These are phyloP conservation scores for Chiua sp. DNA, from an alignment of 1,284 basidiomycete genomes.

Conservation along the genomic window DNA sequence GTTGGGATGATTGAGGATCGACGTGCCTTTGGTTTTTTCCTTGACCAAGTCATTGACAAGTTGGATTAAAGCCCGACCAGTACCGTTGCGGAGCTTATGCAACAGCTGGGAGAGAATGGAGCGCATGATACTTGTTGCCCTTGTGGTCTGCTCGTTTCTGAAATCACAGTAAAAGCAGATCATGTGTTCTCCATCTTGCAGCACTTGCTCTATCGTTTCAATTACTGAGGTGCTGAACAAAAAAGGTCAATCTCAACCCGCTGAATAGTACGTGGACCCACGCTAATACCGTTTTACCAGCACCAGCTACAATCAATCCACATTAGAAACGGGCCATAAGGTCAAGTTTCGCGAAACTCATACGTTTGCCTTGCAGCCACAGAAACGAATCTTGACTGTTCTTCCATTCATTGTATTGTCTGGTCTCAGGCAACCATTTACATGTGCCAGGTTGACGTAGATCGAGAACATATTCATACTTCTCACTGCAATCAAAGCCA, in stretches of 20 bases:
- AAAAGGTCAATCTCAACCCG: neutral
- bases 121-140: neutral
- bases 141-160: neutral
- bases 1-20: neutral
- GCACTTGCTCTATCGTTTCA: neutral
- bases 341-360: too few relatives aligned
- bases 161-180: constrained; percentile 10
- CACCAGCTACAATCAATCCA: too few relatives aligned
- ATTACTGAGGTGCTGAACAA: neutral
- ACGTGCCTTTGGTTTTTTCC: neutral
- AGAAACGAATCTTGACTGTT: neutral
- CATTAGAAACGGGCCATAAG: too few relatives aligned
- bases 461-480: neutral
- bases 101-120: constrained; percentile 15
- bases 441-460: constrained; percentile 3
- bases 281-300: constrained; percentile 2
- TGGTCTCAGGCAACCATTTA: constrained; percentile 1
- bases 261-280: neutral
- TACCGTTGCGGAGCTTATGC: neutral
- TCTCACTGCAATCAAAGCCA: neutral
- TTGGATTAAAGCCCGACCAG: neutral
- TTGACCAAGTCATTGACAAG: neutral
- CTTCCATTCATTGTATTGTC: constrained; percentile 1
- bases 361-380: constrained; percentile 14
- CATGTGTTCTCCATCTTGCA: neutral